Evolutionary conservation across 108 stramenopile species (phyloP).

Genomic region (Nannochloropsis gaditana): DNA sequence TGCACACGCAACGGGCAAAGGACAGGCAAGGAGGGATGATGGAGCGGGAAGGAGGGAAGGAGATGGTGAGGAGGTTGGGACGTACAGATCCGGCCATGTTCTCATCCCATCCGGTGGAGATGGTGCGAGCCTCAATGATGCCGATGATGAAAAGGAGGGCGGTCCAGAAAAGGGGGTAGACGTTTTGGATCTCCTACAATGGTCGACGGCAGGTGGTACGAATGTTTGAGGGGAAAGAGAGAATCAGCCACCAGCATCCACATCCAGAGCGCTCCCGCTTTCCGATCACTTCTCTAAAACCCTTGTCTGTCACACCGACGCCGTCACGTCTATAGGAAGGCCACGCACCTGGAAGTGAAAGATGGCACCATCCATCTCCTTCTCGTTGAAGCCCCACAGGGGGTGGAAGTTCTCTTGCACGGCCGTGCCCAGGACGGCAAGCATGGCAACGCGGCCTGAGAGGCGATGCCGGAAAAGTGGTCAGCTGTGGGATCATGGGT

Average conservation of each 20-base stretch:
- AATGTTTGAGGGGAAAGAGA: neutral
- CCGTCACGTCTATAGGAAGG: no score
- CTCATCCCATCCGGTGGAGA: slow-evolving; percentile 12
- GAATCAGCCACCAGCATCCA: slow-evolving; percentile 27
- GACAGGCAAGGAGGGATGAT: neutral
- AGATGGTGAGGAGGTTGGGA: neutral
- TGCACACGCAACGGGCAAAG: neutral
- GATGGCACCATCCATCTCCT: slow-evolving; percentile 54
- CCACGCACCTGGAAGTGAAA: slow-evolving; percentile 59
- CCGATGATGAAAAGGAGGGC: slow-evolving; percentile 62
- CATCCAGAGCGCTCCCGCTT: no score
- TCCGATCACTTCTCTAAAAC: no score
- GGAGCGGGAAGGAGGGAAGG: neutral
- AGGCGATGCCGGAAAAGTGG: neutral
- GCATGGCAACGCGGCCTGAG: slow-evolving; percentile 58
- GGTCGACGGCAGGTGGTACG: neutral
- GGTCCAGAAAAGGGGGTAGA: slow-evolving; percentile 52
- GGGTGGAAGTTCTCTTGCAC: slow-evolving; percentile 47
- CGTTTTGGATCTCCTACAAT: slow-evolving; percentile 51
- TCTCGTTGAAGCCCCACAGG: slow-evolving; percentile 51
- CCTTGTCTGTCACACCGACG: no score
- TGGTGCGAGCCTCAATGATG: slow-evolving; percentile 49
- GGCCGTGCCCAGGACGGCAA: slow-evolving; percentile 57
- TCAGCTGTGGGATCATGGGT: neutral
- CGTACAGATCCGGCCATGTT: neutral